A percentile compares a stretch with the other conserved stretches of the same genome.
phyloP scores from a whole-genome alignment of 108 stramenopile genomes.

The Cafeteria roenbergensis region DNA sequence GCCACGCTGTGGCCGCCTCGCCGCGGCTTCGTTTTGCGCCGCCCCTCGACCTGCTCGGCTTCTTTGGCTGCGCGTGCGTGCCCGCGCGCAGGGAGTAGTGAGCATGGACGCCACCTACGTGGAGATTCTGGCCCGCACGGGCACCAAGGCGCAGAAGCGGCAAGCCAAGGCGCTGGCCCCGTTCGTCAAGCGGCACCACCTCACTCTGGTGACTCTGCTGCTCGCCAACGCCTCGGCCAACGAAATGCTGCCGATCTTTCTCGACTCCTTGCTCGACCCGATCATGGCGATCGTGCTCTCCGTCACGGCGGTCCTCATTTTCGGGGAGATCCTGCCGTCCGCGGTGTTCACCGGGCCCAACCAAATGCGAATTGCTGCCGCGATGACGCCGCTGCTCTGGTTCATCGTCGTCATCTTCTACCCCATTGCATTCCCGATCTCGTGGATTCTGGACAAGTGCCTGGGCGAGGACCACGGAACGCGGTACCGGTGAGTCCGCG shows the following conservation, averaged over 20 bases:
- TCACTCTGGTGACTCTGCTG: slow-evolving; percentile 76
- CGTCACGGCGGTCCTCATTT: slow-evolving; percentile 74
- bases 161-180: slow-evolving; percentile 3
- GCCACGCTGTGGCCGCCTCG: too few species aligned
- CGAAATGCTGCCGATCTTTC: slow-evolving; percentile 81
- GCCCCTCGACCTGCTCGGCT: too few species aligned
- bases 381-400: slow-evolving; percentile 59
- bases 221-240: slow-evolving; percentile 74
- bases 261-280: slow-evolving; percentile 63
- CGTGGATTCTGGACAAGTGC: slow-evolving; percentile 56
- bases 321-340: slow-evolving; percentile 56
- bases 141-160: background rate
- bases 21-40: too few species aligned
- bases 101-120: slow-evolving; percentile 1
- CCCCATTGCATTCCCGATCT: slow-evolving; percentile 73
- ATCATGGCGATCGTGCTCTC: slow-evolving; percentile 65
- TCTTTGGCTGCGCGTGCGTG: too few species aligned
- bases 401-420: slow-evolving; percentile 56
- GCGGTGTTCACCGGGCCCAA: slow-evolving; percentile 25
- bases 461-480: slow-evolving; percentile 46
- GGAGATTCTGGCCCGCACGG: background rate
- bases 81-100: background rate
- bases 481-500: background rate
- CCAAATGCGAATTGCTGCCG: slow-evolving; percentile 10
- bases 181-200: slow-evolving; percentile 51